A percentile compares a stretch with the other conserved stretches of the same genome.
These are phyloP conservation scores for Thielaviopsis cerberus DNA, from an alignment of 2,329 filamentous ascomycete species.

Conservation along the genomic window DNA sequence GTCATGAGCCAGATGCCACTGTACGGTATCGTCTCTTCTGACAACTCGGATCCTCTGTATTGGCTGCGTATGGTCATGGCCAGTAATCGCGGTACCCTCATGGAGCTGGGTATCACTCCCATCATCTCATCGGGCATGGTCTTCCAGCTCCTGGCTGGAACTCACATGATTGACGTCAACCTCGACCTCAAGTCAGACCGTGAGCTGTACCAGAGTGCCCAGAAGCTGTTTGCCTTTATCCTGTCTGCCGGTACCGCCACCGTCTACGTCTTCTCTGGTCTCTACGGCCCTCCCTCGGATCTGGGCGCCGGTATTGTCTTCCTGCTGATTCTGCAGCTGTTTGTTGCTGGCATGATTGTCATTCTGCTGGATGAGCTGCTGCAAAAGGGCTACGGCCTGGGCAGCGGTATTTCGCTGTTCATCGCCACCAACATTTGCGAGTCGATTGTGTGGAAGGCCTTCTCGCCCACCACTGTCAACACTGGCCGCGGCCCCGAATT, in stretches of 20 bases:
- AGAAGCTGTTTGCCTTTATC: slow-evolving; percentile 97
- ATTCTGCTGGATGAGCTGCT: slow-evolving; percentile 97
- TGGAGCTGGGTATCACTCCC: slow-evolving; percentile 92
- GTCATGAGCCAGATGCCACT: slow-evolving; percentile 99
- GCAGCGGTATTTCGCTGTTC: slow-evolving; percentile 96
- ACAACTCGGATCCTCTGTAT: slow-evolving; percentile 96
- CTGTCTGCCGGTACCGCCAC: slow-evolving; percentile 93
- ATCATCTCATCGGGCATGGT: slow-evolving; percentile 99
- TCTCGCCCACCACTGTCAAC: slow-evolving; percentile 98
- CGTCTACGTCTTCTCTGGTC: slow-evolving; percentile 93
- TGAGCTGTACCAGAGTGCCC: slow-evolving; percentile 97
- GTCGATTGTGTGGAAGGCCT: slow-evolving; percentile 99
- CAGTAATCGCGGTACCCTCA: slow-evolving; percentile 89
- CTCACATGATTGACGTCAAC: slow-evolving; percentile 99
- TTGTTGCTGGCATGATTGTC: slow-evolving; percentile 93
- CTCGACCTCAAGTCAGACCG: slow-evolving; percentile 99
- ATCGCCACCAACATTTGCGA: slow-evolving; percentile 99
- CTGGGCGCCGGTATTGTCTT: slow-evolving; percentile 97
- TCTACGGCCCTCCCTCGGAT: slow-evolving; percentile 91
- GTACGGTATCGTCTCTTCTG: slow-evolving; percentile 97
- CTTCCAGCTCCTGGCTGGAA: slow-evolving; percentile 98
- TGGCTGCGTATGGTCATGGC: slow-evolving; percentile 99
- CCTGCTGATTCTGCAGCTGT: slow-evolving; percentile 91
- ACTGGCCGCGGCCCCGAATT: slow-evolving; percentile 97
- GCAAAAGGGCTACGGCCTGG: slow-evolving; percentile 97